phyloP scores from a whole-genome alignment of 2,329 filamentous ascomycete genomes.

The Sporothrix brunneoviolacea region DNA sequence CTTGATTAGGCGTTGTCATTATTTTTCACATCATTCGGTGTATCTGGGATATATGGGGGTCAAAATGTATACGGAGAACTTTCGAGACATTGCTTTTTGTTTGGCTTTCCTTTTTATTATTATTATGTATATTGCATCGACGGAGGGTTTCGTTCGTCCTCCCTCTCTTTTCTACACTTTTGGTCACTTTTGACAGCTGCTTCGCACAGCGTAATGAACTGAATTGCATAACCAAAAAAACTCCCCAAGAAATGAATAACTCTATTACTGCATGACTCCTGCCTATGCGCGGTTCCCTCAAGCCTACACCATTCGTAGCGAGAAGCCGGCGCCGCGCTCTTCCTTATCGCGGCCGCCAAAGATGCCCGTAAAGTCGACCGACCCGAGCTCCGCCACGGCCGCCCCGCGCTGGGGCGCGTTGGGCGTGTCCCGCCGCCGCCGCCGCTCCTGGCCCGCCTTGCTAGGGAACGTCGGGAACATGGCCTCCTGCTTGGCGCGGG shows the following conservation, averaged over 20 bases:
- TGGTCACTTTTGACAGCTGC: neutral
- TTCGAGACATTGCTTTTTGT: constrained; percentile 5
- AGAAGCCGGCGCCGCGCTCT: constrained; percentile 59
- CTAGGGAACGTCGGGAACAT: constrained; percentile 97
- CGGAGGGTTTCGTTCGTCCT: neutral
- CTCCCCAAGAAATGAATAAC: neutral
- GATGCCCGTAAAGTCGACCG: constrained; percentile 62
- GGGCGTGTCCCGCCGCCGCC: constrained; percentile 65
- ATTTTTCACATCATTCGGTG: constrained; percentile 6
- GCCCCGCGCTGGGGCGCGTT: constrained; percentile 77
- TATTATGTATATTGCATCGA: constrained; percentile 4
- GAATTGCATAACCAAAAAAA: neutral
- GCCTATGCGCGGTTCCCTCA: too few species aligned
- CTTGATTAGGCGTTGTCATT: constrained; percentile 6
- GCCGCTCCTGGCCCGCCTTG: constrained; percentile 84
- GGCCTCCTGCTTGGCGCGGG: constrained; percentile 78
- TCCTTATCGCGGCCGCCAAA: constrained; percentile 61
- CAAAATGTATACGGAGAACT: constrained; percentile 9
- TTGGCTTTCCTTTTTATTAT: neutral
- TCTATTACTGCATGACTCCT: too few species aligned
- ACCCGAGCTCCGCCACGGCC: constrained; percentile 49
- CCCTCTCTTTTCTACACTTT: neutral
- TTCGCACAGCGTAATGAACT: constrained; percentile 11
- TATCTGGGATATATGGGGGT: constrained; percentile 7
- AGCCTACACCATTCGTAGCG: constrained; percentile 51